Evolutionary conservation across 1,139 yeast species (phyloP).

Genomic region (Magnusiomyces suaveolens): DNA sequence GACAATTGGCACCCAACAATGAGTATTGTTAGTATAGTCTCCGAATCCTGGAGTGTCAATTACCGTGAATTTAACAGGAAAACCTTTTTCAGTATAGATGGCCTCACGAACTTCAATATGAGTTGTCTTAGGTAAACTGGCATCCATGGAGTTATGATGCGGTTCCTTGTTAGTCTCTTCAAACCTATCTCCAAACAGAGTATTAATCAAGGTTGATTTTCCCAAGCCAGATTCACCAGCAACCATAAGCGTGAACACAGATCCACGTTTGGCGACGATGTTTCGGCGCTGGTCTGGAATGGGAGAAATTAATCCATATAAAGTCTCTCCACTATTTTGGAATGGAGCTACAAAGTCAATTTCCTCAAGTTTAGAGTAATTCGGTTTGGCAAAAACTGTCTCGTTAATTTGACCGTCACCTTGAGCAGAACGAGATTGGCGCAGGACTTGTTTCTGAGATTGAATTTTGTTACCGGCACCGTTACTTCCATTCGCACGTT

Average conservation of each 20-base stretch:
- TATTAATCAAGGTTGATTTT: slow-evolving; percentile 75
- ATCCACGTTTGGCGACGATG: slow-evolving; percentile 69
- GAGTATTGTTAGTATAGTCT: slow-evolving; percentile 51
- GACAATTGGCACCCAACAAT: slow-evolving; percentile 50
- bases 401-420: too few relatives aligned
- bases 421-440: too few relatives aligned
- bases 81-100: slow-evolving; percentile 43
- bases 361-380: background rate
- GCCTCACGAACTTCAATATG: slow-evolving; percentile 35
- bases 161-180: slow-evolving; percentile 31
- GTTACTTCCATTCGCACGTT: too few relatives aligned
- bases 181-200: slow-evolving; percentile 48
- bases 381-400: too few relatives aligned
- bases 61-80: slow-evolving; percentile 43
- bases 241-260: slow-evolving; percentile 80
- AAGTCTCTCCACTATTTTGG: background rate
- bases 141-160: slow-evolving; percentile 4
- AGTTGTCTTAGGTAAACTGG: slow-evolving; percentile 30
- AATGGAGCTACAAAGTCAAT: background rate
- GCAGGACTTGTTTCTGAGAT: too few relatives aligned
- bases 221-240: slow-evolving; percentile 80
- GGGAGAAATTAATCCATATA: slow-evolving; percentile 43
- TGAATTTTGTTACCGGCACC: too few relatives aligned
- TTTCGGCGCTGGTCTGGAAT: slow-evolving; percentile 81
- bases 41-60: slow-evolving; percentile 79